Evolutionary conservation across 345 rosid genomes (phyloP).

Genomic region (Pistacia atlantica): DNA sequence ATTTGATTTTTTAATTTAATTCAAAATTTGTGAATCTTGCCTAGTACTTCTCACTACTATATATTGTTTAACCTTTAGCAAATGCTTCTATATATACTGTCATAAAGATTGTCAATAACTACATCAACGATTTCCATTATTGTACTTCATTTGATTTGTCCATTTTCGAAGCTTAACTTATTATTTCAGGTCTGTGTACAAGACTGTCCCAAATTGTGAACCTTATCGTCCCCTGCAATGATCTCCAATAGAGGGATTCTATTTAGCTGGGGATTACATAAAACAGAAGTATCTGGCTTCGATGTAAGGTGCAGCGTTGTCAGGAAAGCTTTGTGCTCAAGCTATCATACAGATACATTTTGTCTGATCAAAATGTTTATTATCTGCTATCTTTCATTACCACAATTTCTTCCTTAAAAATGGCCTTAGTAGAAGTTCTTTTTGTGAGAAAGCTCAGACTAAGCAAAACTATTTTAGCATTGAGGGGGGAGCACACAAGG

Average conservation of each 20-base stretch:
- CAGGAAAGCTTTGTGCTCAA: constrained; percentile 90
- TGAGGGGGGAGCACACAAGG: too few species aligned
- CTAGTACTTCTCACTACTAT: neutral
- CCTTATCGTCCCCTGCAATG: constrained; percentile 91
- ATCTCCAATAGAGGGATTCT: constrained; percentile 86
- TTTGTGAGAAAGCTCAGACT: neutral
- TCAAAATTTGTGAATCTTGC: neutral
- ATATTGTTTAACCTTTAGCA: neutral
- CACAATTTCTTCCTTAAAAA: neutral
- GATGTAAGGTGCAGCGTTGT: constrained; percentile 96
- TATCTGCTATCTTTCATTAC: neutral
- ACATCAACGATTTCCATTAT: neutral
- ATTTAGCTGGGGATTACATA: constrained; percentile 91
- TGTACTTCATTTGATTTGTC: neutral
- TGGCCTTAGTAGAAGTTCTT: neutral
- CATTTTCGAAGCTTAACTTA: constrained; percentile 1
- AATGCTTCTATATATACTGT: neutral
- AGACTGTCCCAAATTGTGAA: constrained; percentile 84
- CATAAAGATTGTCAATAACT: neutral
- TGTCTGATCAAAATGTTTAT: neutral
- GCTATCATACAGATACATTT: constrained; percentile 69
- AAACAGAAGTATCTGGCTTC: constrained; percentile 97
- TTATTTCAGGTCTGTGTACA: constrained; percentile 83
- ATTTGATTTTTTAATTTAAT: neutral
- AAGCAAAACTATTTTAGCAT: neutral